Evolutionary conservation across 495 filamentous ascomycete genomes (phyloP), one percentile per base, ranked within the genome.

Genomic region (Pseudevernia furfuracea): DNA sequence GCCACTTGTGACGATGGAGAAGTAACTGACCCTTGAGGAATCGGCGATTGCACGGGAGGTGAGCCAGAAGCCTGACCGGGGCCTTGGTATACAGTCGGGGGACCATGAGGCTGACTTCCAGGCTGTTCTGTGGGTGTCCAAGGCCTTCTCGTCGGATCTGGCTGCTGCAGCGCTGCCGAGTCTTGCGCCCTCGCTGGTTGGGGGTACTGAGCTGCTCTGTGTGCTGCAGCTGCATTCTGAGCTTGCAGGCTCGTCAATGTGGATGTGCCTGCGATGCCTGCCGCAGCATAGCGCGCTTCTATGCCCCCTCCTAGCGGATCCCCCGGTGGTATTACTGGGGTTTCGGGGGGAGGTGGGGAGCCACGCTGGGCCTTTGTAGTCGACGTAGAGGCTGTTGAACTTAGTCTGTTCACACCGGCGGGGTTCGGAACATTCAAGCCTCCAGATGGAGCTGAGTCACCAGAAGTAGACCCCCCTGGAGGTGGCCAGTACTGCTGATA

Each of bases 51-150:
- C 2, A 68, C 30, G 17, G 70, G 63, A 44, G 70, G 65, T 53
- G 65, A 62, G 44, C 56, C 58, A 37, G 59, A 60, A 9, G 66
- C 79, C 66, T 86, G 79, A 48, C 78, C 87, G 19, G 81, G 79
- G 32, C 94, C 94, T 74, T 97, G 94, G 69, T 96, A 98, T 4
- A 95, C 88, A 0, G 90, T 91, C 7, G 94, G 92, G 39, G 94
- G 92, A 0, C 93, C 94, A 79, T 96, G 91, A 3, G 91, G 92
- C 63, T 91, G 85, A 62, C 85, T 87, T 9, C 89, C 94, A 4
- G 94, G 92, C 61, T 87, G 81, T 72, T 98, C 94, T 36, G 94
- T 97, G 1, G 94, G 94, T 23, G 95, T 98, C 94, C 94, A 98
- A 56, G 92, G 92, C 60, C 93, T 82, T 46, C 82, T 79, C 14